phyloP scores from a whole-genome alignment of 2,329 filamentous ascomycete species.

The Penicillium sp. region DNA sequence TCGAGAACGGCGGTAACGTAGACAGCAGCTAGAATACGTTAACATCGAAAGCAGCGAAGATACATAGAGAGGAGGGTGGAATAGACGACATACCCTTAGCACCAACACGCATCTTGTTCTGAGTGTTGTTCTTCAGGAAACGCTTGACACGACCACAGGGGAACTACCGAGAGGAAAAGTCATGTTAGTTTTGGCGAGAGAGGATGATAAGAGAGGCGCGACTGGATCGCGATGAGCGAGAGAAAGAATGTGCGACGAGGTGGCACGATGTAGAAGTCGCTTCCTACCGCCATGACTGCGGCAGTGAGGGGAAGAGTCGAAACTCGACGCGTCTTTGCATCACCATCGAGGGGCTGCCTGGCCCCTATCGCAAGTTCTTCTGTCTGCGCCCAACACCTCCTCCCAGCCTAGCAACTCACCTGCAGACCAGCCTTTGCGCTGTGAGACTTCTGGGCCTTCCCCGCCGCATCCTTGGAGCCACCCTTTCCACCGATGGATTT shows the following conservation, averaged over 20 bases:
- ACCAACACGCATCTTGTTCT: conserved; percentile 99
- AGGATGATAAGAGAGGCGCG: background rate
- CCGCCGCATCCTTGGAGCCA: conserved; percentile 76
- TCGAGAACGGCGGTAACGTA: conserved; percentile 98
- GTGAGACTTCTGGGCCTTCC: conserved; percentile 91
- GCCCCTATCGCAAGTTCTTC: conserved; percentile 7
- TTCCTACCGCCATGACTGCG: conserved; percentile 3
- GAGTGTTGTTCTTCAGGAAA: conserved; percentile 98
- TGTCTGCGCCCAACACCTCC: background rate
- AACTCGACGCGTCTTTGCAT: conserved; percentile 24
- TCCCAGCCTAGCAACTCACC: conserved; percentile 59
- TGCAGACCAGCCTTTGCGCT: conserved; percentile 93
- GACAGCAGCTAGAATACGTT: conserved; percentile 68
- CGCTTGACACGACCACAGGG: conserved; percentile 99
- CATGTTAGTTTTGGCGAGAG: conserved; percentile 24
- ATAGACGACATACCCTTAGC: conserved; percentile 66
- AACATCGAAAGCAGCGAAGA: conserved; percentile 16
- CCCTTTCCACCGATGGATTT: conserved; percentile 90
- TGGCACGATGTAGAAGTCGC: conserved; percentile 1
- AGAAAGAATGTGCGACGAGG: conserved; percentile 13
- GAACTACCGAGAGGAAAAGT: conserved; percentile 62
- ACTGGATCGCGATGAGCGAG: background rate
- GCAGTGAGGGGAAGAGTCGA: conserved; percentile 12
- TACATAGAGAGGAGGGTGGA: conserved; percentile 2
- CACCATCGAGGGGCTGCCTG: conserved; percentile 7